These are phyloP conservation scores for Amylocystis lapponica DNA, from an alignment of 768 basidiomycete species.

Conservation along the genomic window DNA sequence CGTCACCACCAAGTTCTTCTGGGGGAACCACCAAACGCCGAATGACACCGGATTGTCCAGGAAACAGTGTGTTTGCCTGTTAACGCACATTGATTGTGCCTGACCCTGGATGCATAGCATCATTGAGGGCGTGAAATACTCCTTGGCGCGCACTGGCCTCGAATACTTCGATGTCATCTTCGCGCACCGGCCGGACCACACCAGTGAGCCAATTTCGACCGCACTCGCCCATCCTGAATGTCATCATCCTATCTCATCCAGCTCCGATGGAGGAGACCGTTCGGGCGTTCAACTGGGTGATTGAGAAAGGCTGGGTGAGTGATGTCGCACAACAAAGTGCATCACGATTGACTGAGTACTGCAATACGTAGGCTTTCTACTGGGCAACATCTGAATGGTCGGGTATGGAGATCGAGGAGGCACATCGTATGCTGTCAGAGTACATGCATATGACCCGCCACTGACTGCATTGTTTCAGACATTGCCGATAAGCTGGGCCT, in stretches of 20 bases:
- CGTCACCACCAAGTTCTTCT: conserved; percentile 76
- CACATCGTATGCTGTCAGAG: conserved; percentile 16
- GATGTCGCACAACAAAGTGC: no score
- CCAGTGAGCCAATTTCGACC: conserved; percentile 28
- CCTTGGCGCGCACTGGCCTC: conserved; percentile 59
- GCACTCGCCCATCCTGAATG: not conserved
- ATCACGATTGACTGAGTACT: not conserved
- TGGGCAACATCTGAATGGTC: conserved; percentile 81
- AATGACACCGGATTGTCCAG: conserved; percentile 54
- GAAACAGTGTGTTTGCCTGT: conserved; percentile 45
- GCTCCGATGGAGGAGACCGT: conserved; percentile 76
- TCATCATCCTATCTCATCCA: conserved; percentile 6
- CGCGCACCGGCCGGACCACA: conserved; percentile 64
- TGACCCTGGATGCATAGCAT: conserved; percentile 43
- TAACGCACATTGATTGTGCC: not conserved
- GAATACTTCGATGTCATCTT: conserved; percentile 73
- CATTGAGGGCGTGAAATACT: conserved; percentile 67
- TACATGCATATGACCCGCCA: not conserved
- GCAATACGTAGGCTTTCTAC: conserved; percentile 46
- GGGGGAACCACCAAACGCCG: conserved; percentile 48
- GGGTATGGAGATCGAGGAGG: conserved; percentile 31
- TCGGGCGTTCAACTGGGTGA: conserved; percentile 76
- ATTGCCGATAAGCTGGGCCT: conserved; percentile 61
- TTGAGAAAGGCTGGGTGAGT: conserved; percentile 60
- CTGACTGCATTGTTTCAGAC: conserved; percentile 30